Base-by-base conservation (phyloP, 2,329 filamentous ascomycete genomes). In the Eutypella sp. region DNA sequence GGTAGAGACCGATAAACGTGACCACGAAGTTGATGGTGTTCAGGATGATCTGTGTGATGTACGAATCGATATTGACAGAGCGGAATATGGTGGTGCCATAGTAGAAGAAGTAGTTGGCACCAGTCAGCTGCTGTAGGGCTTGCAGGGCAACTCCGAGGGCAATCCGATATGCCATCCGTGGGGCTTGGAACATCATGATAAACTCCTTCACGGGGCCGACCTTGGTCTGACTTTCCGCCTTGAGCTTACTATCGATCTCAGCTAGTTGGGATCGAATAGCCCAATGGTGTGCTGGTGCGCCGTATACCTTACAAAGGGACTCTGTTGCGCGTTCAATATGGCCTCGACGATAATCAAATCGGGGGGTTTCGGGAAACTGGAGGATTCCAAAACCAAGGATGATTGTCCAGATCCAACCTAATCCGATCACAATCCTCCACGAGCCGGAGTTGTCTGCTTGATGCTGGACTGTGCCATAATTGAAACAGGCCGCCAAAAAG, bases 71-170 rank as follows among this genome's bases (percentile, higher is more conserved):
- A 48, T 84, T 84, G 3, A 84, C 81, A 1, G 81, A 78, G 45
- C 75, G 49, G 63, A 90, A 89, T 57, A 89, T 78, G 9, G 77
- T 79, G 8, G 79, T 78, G n/a, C 78, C 78, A 57, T 85, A 87
- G 65, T 82, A 81, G 57, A 81, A 78, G 61, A 80, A 81, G 63
- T 77, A 81, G 62, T 79, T 80, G 44, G 77, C 72, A 37, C 81
- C 84, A 0, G 81, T 85, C 48, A 85, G 75, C 57, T 88, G 85
- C 64, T 88, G 84, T 5, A 85, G 67, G 49, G 80, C 79, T 52
- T 87, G 82, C 4, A 89, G 71, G 0, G 65, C 56, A 38, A 87
- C 74, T 11, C 84, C 85, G 2, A 89, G 70, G 1, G 80, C 34
- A 0, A 82, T 83, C 34, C 85, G 77, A 62, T 87, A 86, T 11